Evolutionary conservation across 2,329 filamentous ascomycete genomes (phyloP), one percentile per base, ranked within the genome.

Genomic region (Alternaria sp.): DNA sequence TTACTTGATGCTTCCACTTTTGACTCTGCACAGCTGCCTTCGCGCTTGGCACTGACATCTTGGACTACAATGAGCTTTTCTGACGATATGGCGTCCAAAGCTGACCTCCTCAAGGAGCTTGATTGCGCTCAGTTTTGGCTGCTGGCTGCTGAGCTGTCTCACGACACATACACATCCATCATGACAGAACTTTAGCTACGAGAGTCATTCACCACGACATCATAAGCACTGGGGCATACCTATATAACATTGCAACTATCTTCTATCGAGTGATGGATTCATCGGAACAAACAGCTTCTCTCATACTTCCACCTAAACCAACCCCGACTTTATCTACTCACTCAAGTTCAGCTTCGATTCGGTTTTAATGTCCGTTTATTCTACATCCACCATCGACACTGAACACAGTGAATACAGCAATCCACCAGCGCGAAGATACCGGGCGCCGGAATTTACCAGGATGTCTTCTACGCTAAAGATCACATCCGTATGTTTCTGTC

Each of bases 401-500:
- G 55, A 68, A 3, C 31, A 65, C 40, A 71, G 60, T 51, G 60
- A 60, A 28, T 73, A 70, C 46, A 71, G 57, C 62, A 72, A 62
- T 41, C 72, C 69, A 24, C 70, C 68, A 34, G 62, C 70, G 34
- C 68, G 68, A 23, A 54, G 17, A 26, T 75, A 76, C 54, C 54
- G 56, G 2, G 23, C 68, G 2, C 68, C 71, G 34, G 61, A 61
- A 7, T 71, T 68, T 21, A 31, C 59, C 42, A 67, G 44, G 24
- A 77, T 77, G 75, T 65, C 73, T 17, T 48, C 56, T 10, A 49
- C 61, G 23, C 61, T 60, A 1, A 72, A 55, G 31, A 72, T 75
- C 40, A 67, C 68, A 4, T 36, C 60, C n/a, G 75, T 76, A 69
- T 33, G 68, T 51, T 13, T 26, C 4, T 13, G 5, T 11, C 11